These are phyloP conservation scores for Lentinula detonsa DNA, from an alignment of 768 basidiomycete species.

Conservation along the genomic window DNA sequence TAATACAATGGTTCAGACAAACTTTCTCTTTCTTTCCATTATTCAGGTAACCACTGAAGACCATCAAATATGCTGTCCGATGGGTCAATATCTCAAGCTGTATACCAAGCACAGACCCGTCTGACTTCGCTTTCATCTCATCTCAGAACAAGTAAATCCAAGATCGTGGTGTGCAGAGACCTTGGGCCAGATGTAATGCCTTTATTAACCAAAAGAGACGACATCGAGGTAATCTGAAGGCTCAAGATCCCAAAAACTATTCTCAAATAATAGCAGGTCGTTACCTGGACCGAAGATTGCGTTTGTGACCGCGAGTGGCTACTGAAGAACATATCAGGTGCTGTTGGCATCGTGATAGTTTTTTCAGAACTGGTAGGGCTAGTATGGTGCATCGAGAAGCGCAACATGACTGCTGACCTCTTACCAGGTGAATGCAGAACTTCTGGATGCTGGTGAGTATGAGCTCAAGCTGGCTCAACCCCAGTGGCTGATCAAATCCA, in stretches of 20 bases:
- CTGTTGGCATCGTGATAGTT: constrained; percentile 57
- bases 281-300: constrained; percentile 45
- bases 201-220: constrained; percentile 37
- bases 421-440: constrained; percentile 62
- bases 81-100: constrained; percentile 17
- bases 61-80: not conserved
- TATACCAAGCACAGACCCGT: constrained; percentile 8
- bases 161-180: constrained; percentile 54
- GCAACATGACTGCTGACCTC: not conserved
- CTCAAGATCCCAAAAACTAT: not conserved
- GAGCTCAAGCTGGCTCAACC: no score
- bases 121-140: constrained; percentile 20
- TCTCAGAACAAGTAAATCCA: constrained; percentile 16
- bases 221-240: constrained; percentile 42
- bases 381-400: not conserved
- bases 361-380: constrained; percentile 60
- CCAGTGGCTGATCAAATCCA: not conserved
- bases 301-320: constrained; percentile 65
- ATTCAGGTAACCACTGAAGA: not conserved
- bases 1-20: no score
- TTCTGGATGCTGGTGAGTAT: constrained; percentile 50
- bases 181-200: constrained; percentile 63
- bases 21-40: no score
- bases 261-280: constrained; percentile 19
- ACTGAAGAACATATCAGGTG: constrained; percentile 62